Conservation (phyloP, 1,139 yeast genomes). For the Candida smagusa region DNA sequence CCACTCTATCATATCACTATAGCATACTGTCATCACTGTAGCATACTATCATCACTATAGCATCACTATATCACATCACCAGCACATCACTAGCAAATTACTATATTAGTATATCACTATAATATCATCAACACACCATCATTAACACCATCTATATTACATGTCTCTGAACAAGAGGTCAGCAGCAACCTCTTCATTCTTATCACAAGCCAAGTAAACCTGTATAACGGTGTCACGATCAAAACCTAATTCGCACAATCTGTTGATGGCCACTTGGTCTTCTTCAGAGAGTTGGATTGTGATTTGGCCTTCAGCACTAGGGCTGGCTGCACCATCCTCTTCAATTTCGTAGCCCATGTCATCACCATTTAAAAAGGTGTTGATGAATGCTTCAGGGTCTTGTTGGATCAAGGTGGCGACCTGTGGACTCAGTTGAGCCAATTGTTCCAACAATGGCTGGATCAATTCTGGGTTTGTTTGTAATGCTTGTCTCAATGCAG, state of each 20-base stretch:
- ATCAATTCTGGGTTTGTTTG: slow-evolving; percentile 88
- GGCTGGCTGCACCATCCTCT: slow-evolving; percentile 22
- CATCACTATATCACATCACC: too few species aligned
- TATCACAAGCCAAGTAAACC: slow-evolving; percentile 97
- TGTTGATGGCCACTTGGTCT: slow-evolving; percentile 82
- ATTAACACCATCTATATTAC: slow-evolving; percentile 13
- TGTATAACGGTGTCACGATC: slow-evolving; percentile 84
- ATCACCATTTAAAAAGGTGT: slow-evolving; percentile 63
- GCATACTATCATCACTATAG: too few species aligned
- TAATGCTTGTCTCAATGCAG: slow-evolving; percentile 71
- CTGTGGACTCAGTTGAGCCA: slow-evolving; percentile 83
- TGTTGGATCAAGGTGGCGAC: slow-evolving; percentile 77
- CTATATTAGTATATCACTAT: too few species aligned
- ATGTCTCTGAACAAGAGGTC: slow-evolving; percentile 71
- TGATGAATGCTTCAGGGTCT: slow-evolving; percentile 83
- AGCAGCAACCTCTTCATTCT: slow-evolving; percentile 95
- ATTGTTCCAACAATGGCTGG: slow-evolving; percentile 78
- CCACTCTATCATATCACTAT: too few species aligned
- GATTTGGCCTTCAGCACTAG: slow-evolving; percentile 35
- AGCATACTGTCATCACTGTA: too few species aligned
- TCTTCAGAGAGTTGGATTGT: slow-evolving; percentile 70
- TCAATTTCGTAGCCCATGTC: slow-evolving; percentile 43
- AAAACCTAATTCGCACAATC: slow-evolving; percentile 91
- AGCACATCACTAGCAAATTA: too few species aligned
- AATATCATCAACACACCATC: too few species aligned